Evolutionary conservation across 169 alveolate genomes (phyloP).

Genomic region (Eimeria maxima): DNA sequence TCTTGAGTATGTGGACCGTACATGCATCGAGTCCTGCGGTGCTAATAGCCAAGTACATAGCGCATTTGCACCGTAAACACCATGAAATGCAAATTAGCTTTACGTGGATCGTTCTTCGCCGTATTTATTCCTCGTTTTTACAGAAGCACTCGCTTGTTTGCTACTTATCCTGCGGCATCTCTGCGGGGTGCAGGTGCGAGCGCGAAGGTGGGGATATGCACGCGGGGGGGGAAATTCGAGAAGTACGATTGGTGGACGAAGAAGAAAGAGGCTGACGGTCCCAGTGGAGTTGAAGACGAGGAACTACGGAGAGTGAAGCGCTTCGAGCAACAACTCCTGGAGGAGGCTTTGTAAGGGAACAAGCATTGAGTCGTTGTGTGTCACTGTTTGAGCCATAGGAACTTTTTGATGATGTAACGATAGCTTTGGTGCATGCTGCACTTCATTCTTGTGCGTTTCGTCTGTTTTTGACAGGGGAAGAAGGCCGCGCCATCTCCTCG

Average conservation of each 20-base stretch:
- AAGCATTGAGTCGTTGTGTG: background rate
- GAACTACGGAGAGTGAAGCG: constrained; percentile 71
- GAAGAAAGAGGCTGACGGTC: constrained; percentile 52
- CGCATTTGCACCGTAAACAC: background rate
- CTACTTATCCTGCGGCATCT: background rate
- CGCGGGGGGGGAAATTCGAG: constrained; percentile 77
- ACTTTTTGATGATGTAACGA: background rate
- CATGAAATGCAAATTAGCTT: background rate
- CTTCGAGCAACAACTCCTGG: constrained; percentile 72
- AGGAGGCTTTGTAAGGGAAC: constrained; percentile 76
- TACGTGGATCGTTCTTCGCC: background rate
- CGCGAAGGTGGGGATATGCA: constrained; percentile 75
- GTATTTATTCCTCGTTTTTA: background rate
- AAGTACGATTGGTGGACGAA: constrained; percentile 83
- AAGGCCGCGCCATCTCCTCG: constrained; percentile 58
- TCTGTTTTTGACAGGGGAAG: constrained; percentile 41
- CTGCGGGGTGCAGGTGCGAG: constrained; percentile 78
- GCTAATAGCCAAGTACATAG: background rate
- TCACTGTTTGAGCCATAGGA: background rate
- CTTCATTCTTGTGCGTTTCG: background rate
- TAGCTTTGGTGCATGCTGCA: background rate
- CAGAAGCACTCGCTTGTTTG: background rate
- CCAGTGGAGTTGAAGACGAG: constrained; percentile 45
- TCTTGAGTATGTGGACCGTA: background rate
- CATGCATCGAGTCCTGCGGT: background rate